These are phyloP conservation scores for Neurospora hispaniola DNA, from an alignment of 495 filamentous ascomycete species.

Conservation along the genomic window DNA sequence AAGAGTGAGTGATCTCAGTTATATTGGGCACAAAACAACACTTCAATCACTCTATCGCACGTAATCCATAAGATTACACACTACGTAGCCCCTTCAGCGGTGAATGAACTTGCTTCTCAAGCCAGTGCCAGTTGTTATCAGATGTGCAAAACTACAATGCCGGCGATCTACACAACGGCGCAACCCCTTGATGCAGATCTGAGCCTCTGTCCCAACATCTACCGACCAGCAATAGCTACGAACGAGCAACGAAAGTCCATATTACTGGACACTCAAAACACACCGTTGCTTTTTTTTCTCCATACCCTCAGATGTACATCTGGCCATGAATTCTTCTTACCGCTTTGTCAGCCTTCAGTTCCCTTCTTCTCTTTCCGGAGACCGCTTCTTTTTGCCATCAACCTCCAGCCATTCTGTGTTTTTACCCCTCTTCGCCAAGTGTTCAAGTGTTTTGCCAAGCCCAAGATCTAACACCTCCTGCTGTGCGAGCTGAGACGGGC, in stretches of 20 bases:
- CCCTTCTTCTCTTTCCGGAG: not conserved
- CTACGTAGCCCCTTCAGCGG: not conserved
- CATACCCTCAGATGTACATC: not conserved
- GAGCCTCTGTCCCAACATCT: not conserved
- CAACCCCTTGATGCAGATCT: not conserved
- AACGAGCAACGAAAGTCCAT: not conserved
- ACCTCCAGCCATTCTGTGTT: not conserved
- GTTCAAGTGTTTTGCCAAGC: not conserved
- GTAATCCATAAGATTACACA: not conserved
- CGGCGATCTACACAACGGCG: not conserved
- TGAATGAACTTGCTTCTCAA: not conserved
- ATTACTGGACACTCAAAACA: not conserved
- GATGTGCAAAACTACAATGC: not conserved
- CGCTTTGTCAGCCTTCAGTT: not conserved
- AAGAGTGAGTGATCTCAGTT: not conserved
- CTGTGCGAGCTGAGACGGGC: not conserved
- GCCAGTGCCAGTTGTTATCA: not conserved
- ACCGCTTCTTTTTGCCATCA: not conserved
- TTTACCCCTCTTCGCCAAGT: not conserved
- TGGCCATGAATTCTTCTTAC: not conserved
- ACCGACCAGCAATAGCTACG: not conserved
- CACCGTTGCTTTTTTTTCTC: not conserved
- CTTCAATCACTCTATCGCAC: not conserved
- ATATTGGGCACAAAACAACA: not conserved
- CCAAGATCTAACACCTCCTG: not conserved